phyloP scores from a whole-genome alignment of 1,139 yeast genomes.

The Blastobotrys persicus region DNA sequence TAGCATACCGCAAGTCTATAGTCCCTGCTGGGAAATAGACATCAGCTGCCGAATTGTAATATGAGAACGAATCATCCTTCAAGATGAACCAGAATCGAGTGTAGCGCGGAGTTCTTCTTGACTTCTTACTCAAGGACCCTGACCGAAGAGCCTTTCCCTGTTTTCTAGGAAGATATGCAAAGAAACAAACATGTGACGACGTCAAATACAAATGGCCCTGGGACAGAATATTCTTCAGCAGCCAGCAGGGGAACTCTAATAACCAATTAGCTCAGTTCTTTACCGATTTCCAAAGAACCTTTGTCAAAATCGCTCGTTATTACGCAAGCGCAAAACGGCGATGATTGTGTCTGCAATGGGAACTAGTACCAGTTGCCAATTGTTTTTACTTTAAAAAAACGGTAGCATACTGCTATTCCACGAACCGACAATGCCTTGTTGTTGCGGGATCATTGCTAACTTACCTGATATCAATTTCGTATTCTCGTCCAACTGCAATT shows the following conservation, averaged over 20 bases:
- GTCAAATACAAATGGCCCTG: conserved; percentile 87
- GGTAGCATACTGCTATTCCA: too few relatives aligned
- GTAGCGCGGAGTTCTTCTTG: conserved; percentile 30
- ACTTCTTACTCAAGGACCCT: conserved; percentile 42
- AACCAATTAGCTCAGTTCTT: neutral
- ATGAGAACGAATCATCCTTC: conserved; percentile 63
- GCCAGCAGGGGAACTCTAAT: conserved; percentile 65
- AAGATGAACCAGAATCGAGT: conserved; percentile 75
- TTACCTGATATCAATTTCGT: conserved; percentile 30
- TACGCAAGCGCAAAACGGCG: too few relatives aligned
- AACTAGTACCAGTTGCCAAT: too few relatives aligned
- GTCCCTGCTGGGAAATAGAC: conserved; percentile 77
- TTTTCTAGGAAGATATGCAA: conserved; percentile 72
- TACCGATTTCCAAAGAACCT: too few relatives aligned
- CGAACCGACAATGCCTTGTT: too few relatives aligned
- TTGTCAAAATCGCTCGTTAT: too few relatives aligned
- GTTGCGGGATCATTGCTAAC: too few relatives aligned
- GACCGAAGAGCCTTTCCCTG: conserved; percentile 44
- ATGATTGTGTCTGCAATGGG: too few relatives aligned
- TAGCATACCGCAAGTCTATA: conserved; percentile 66
- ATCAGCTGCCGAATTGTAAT: conserved; percentile 71
- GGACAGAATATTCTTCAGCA: conserved; percentile 72
- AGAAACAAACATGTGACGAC: conserved; percentile 59
- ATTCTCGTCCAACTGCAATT: conserved; percentile 29
- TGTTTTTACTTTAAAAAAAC: too few relatives aligned